Evolutionary conservation across 495 filamentous ascomycete genomes (phyloP), one percentile per base, ranked within the genome.

Genomic region (Zalerion maritima): DNA sequence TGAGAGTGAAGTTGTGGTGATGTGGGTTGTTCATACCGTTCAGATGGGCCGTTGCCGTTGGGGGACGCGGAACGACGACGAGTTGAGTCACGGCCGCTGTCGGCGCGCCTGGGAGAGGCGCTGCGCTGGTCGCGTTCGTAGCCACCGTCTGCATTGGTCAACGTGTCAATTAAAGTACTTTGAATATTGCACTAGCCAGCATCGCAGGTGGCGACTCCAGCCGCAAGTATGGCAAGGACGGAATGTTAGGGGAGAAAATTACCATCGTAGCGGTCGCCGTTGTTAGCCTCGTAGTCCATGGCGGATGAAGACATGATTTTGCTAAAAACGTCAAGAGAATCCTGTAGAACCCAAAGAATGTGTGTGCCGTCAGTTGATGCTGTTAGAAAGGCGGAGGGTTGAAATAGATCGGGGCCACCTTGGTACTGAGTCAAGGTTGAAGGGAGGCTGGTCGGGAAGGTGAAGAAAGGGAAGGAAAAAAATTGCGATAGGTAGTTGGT

Each of bases 271-370:
- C 78, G 79, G 57, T 81, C 74, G 33, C 58, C 62, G 50, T 76
- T 81, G 36, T 84, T 81, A 48, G 73, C 79, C 46, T 89, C 83
- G 59, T 85, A 89, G 46, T 92, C 83, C 67, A 83, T 79, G 34
- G 59, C 55, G 4, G 60, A 64, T 24, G 65, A 69, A 11, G 67
- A 59, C 63, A 69, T 69, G 26, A 8, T 53, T 41, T 31, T 13
- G 15, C n/a, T n/a, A n/a, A n/a, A n/a, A n/a, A n/a, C n/a, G n/a
- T n/a, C n/a, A n/a, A n/a, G 11, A 23, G 21, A 23, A 23, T 7
- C 8, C 7, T 23, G 7, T 23, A 11, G 21, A 11, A 7, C 21
- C 7, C 8, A 23, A 7, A 7, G 21, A 23, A 23, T 7, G 21
- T 23, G 11, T 11, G 21, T 11, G 7, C 21, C 21, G 7, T 11